Conservation (phyloP, 768 basidiomycete genomes). For the Piloderma croceum region DNA sequence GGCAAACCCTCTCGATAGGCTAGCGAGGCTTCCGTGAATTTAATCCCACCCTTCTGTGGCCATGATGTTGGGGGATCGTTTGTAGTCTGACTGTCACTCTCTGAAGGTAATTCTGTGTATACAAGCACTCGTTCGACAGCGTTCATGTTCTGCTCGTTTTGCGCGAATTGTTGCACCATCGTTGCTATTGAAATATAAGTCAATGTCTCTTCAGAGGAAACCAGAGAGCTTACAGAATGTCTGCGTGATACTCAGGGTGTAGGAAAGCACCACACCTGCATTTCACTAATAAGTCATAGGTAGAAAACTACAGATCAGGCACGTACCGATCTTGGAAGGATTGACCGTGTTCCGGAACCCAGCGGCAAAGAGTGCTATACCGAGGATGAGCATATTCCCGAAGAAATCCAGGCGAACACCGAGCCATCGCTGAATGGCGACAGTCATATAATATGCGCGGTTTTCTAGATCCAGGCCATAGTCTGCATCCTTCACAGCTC, state of each 20-base stretch:
- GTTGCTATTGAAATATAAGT: slow-evolving; percentile 28
- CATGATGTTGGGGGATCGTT: slow-evolving; percentile 44
- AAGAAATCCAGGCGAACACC: slow-evolving; percentile 59
- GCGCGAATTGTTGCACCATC: slow-evolving; percentile 51
- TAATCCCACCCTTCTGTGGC: slow-evolving; percentile 48
- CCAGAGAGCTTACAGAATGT: slow-evolving; percentile 40
- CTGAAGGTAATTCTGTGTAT: slow-evolving; percentile 56
- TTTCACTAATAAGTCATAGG: too few relatives aligned
- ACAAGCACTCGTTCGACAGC: slow-evolving; percentile 66
- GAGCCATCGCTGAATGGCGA: slow-evolving; percentile 63
- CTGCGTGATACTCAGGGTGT: slow-evolving; percentile 39
- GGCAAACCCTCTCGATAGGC: slow-evolving; percentile 61
- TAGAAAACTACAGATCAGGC: slow-evolving; percentile 49
- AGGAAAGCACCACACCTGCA: slow-evolving; percentile 25
- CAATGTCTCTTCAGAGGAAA: slow-evolving; percentile 1
- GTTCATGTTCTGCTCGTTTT: slow-evolving; percentile 68
- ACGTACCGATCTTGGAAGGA: slow-evolving; percentile 59
- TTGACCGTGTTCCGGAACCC: slow-evolving; percentile 50
- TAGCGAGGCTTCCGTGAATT: slow-evolving; percentile 51
- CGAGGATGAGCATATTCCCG: slow-evolving; percentile 61
- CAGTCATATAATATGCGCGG: slow-evolving; percentile 58
- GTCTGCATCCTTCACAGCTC: slow-evolving; percentile 47
- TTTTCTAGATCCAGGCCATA: slow-evolving; percentile 54
- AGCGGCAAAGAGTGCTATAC: slow-evolving; percentile 65
- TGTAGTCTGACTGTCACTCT: slow-evolving; percentile 38